Conservation (phyloP, 768 basidiomycete species). For the Kwoniella bestiolae region DNA sequence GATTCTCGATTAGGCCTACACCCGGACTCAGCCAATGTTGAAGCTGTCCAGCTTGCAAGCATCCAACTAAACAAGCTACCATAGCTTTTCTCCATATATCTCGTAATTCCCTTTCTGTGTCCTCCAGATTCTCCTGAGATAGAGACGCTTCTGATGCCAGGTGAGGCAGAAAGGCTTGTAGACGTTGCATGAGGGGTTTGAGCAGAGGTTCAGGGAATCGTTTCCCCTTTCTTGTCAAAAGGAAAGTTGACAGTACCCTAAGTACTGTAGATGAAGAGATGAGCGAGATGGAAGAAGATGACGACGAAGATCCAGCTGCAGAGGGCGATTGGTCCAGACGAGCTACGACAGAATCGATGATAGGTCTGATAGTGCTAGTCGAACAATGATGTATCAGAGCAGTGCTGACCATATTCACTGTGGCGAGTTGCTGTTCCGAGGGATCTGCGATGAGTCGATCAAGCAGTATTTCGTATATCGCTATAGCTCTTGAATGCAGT, state of each 20-base stretch:
- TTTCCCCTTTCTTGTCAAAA: conserved; percentile 51
- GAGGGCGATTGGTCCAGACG: conserved; percentile 10
- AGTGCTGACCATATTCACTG: conserved; percentile 67
- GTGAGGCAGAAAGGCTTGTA: conserved; percentile 22
- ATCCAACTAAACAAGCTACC: conserved; percentile 33
- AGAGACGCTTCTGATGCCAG: conserved; percentile 5
- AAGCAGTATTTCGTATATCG: conserved; percentile 68
- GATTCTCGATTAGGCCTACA: conserved; percentile 40
- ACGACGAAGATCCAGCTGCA: conserved; percentile 22
- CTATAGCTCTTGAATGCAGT: conserved; percentile 73
- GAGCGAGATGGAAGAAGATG: neutral
- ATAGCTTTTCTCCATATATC: conserved; percentile 33
- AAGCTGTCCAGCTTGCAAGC: conserved; percentile 53
- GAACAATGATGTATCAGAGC: conserved; percentile 83
- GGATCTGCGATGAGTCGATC: conserved; percentile 62
- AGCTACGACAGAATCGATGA: conserved; percentile 62
- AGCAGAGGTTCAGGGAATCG: conserved; percentile 43
- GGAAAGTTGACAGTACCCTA: conserved; percentile 45
- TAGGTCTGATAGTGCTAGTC: conserved; percentile 58
- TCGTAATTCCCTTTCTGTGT: neutral
- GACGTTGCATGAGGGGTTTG: conserved; percentile 41
- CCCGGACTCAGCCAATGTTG: conserved; percentile 54
- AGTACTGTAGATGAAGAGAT: conserved; percentile 41
- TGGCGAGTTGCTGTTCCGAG: conserved; percentile 29
- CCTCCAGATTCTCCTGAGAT: neutral